Evolutionary conservation across 129 eudicot genomes (phyloP).

Genomic region (Centaurea solstitialis): DNA sequence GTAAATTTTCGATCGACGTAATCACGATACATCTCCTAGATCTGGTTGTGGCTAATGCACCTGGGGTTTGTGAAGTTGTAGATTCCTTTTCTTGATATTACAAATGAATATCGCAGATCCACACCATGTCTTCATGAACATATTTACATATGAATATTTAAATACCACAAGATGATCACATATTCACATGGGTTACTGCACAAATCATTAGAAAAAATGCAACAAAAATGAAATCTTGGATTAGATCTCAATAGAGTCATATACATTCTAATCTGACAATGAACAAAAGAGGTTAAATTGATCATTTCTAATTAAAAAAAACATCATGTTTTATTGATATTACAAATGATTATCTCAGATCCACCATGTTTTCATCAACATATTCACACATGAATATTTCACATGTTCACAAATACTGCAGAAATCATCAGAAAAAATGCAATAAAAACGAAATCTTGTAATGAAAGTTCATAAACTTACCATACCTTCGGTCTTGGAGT

Average conservation of each 20-base stretch:
- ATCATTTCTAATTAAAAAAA: background rate
- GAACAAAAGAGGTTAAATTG: background rate
- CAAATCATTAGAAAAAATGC: too few species aligned
- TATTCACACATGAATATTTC: background rate
- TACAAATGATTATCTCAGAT: background rate
- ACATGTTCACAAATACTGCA: background rate
- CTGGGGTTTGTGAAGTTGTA: constrained; percentile 81
- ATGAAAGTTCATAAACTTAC: constrained; percentile 9
- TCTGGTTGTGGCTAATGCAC: constrained; percentile 79
- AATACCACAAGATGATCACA: too few species aligned
- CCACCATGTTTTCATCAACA: background rate
- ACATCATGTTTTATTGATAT: background rate
- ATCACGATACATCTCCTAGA: constrained; percentile 68
- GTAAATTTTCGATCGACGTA: constrained; percentile 68
- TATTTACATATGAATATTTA: too few species aligned
- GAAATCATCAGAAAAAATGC: background rate
- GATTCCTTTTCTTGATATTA: constrained; percentile 31
- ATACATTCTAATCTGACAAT: background rate
- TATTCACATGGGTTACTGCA: too few species aligned
- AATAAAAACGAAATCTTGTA: background rate
- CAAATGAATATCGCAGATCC: too few species aligned
- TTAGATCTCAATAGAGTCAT: background rate
- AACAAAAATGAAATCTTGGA: background rate
- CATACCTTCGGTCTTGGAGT: constrained; percentile 88
- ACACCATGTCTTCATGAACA: too few species aligned